Conservation (phyloP, 2,329 filamentous ascomycete genomes). For the Tolypocladium tropicale region DNA sequence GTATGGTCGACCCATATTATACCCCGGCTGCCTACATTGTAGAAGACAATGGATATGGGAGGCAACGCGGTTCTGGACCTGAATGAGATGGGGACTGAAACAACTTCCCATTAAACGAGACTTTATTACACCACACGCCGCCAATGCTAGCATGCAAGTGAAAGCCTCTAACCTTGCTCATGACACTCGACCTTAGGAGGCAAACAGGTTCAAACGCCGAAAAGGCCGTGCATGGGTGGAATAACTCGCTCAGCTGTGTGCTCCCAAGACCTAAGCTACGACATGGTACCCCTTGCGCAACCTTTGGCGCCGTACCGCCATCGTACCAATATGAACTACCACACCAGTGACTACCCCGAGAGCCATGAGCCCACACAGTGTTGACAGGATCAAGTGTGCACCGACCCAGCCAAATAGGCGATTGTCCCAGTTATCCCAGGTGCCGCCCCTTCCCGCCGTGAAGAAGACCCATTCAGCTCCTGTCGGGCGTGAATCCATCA, state of each 20-base stretch:
- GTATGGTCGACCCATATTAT: too few species aligned
- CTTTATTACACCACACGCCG: too few species aligned
- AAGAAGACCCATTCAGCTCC: slow-evolving; percentile 5
- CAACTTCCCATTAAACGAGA: too few species aligned
- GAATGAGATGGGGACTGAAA: too few species aligned
- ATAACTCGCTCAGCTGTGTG: background rate
- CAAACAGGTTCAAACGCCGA: too few species aligned
- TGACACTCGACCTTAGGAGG: too few species aligned
- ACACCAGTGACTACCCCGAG: background rate
- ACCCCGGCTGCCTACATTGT: too few species aligned
- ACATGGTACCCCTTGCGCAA: background rate
- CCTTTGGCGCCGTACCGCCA: background rate
- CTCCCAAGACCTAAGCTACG: background rate
- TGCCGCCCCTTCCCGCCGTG: slow-evolving; percentile 2
- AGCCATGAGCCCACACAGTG: background rate
- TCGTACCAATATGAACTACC: background rate
- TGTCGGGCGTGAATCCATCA: slow-evolving; percentile 4
- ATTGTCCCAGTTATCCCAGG: slow-evolving; percentile 5
- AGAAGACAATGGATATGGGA: too few species aligned
- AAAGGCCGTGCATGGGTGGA: too few species aligned
- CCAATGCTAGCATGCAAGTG: background rate
- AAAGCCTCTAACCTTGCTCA: too few species aligned
- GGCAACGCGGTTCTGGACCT: too few species aligned
- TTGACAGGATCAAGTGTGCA: background rate
- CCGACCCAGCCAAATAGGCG: slow-evolving; percentile 2